Evolutionary conservation across 1,284 basidiomycete genomes (phyloP), one percentile per base, ranked within the genome.

Genomic region (Chondrostereum purpureum): DNA sequence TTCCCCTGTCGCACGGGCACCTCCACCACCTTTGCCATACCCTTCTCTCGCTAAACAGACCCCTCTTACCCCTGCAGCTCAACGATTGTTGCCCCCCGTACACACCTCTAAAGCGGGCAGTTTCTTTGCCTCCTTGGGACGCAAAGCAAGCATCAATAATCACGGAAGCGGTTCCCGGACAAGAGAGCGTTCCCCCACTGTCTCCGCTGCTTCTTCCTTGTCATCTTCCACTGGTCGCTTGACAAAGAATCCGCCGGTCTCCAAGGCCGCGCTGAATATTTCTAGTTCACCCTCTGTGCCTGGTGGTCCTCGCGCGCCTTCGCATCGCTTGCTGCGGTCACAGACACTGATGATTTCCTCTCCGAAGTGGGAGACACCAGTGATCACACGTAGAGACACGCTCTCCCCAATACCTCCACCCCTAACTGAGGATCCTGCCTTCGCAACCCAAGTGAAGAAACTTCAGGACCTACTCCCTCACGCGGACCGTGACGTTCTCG

Each of bases 381-480:
- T 18, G 13, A 16, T 41, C 18, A 23, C n/a, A 13, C 10, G 16
- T 11, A n/a, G n/a, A 24, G 39, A 22, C 39, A 16, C 17, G 21
- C 42, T 33, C 3, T 43, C n/a, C 16, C 22, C 23, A 4, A 14
- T 27, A 31, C 23, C 17, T 14, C 40, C 20, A 14, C 43, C 12
- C 31, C 62, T 66, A 23, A 50, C 58, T 40, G 48, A 62, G 33
- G 68, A 73, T 53, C 69, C 71, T 0, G 77, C 77, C 24, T 86
- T 88, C 57, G 61, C 68, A 36, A 66, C 62, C 36, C 83, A 88
- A 60, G 74, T 92, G 5, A 79, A 86, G 53, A 79, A 78, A 57
- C 78, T 93, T 46, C 70, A 73, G 2, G 81, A 85, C 53, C 65
- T 92, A 27, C 65, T 92, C 21, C 90, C 90, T 12, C 78, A 87